Percentiles rank a stretch among this genome's conserved stretches.
phyloP scores from a whole-genome alignment of 2,329 filamentous ascomycete genomes.

The Bipolaris gigantea region DNA sequence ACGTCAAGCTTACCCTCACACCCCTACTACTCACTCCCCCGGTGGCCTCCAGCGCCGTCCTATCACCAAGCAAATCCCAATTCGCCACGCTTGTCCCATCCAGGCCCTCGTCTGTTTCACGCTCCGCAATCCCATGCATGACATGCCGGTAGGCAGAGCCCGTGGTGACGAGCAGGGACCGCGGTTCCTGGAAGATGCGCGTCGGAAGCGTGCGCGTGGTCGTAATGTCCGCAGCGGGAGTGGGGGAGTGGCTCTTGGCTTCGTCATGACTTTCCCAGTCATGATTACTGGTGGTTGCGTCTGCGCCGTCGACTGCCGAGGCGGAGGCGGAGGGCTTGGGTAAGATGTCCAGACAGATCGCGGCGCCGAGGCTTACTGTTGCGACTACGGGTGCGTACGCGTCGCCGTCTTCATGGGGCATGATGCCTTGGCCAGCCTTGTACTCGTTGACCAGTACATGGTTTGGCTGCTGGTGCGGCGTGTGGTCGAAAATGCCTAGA shows the following conservation, averaged over 20 bases:
- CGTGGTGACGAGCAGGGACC: constrained; percentile 75
- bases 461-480: constrained; percentile 78
- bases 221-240: background rate
- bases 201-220: constrained; percentile 26
- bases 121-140: constrained; percentile 73
- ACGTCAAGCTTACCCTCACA: constrained; percentile 73
- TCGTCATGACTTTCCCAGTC: background rate
- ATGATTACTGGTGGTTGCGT: constrained; percentile 39
- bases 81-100: constrained; percentile 63
- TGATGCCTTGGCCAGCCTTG: constrained; percentile 83
- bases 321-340: constrained; percentile 37
- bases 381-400: constrained; percentile 88
- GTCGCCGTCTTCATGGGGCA: constrained; percentile 91
- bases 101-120: constrained; percentile 66
- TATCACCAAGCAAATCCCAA: constrained; percentile 66
- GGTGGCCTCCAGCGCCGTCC: constrained; percentile 42
- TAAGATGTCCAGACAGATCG: constrained; percentile 77
- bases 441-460: constrained; percentile 97
- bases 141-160: constrained; percentile 68
- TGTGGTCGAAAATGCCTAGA: constrained; percentile 58
- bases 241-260: too few species aligned
- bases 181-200: constrained; percentile 78
- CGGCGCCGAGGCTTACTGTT: constrained; percentile 81
- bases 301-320: too few species aligned
- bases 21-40: constrained; percentile 60